These are phyloP conservation scores for Austroboletus niveus DNA, from an alignment of 1,284 basidiomycete species.

Conservation along the genomic window DNA sequence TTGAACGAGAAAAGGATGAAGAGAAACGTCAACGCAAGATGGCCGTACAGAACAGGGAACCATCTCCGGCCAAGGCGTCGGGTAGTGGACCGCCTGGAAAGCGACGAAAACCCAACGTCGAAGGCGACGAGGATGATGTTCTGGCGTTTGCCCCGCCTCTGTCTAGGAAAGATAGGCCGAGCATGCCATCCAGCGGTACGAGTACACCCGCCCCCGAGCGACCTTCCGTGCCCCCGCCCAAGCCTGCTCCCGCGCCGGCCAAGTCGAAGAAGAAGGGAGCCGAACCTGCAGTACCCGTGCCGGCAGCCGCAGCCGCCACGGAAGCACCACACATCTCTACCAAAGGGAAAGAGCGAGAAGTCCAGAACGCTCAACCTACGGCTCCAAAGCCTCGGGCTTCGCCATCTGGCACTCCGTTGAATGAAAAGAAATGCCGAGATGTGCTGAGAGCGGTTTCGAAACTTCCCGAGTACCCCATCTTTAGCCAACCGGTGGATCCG, in stretches of 20 bases:
- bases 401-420: conserved; percentile 51
- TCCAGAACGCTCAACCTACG: conserved; percentile 29
- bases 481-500: conserved; percentile 86
- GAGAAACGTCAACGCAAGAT: conserved; percentile 41
- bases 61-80: conserved; percentile 34
- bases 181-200: conserved; percentile 22
- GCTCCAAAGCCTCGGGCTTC: conserved; percentile 46
- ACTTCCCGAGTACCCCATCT: conserved; percentile 73
- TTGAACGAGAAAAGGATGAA: conserved; percentile 64
- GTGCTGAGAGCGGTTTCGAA: conserved; percentile 67
- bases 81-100: conserved; percentile 42
- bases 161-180: conserved; percentile 57
- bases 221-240: conserved; percentile 24
- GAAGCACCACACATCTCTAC: conserved; percentile 40
- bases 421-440: conserved; percentile 78
- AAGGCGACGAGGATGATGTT: conserved; percentile 57
- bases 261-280: conserved; percentile 44
- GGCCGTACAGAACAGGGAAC: conserved; percentile 25
- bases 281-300: conserved; percentile 31
- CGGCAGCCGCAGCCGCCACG: conserved; percentile 16
- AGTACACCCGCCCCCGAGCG: conserved; percentile 28
- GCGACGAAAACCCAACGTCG: conserved; percentile 52
- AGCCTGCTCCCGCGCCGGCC: conserved; percentile 24
- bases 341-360: conserved; percentile 70
- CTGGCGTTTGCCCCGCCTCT: conserved; percentile 54